Base-by-base conservation (phyloP, 2,329 filamentous ascomycete species). In the Cercospora beticola region DNA sequence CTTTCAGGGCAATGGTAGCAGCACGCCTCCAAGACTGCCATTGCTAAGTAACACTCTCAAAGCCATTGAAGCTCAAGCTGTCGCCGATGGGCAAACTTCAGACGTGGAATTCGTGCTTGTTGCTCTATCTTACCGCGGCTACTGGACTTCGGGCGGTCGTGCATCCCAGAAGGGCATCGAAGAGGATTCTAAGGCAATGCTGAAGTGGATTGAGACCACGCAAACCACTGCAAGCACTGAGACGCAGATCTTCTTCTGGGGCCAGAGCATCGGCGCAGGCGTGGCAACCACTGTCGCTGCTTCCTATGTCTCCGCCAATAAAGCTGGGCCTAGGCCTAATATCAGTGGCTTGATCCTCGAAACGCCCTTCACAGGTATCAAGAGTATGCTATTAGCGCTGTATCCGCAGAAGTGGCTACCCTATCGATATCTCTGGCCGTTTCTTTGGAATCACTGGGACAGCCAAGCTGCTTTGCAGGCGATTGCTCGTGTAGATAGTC, bases 341-440 rank as follows among this genome's bases (percentile, higher is more conserved):
- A 77, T 86, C 9, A 72, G 74, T 1, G 82, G 85, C 0, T 70
- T 94, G 62, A 82, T 94, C 10, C 83, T 94, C 1, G 92, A 94
- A 76, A 93, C 92, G 0, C 91, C 92, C 0, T 93, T 93, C 70
- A 86, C 89, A 0, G 91, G 88, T 54, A 86, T 92, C 65, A 84
- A 86, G 67, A 86, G 86, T 18, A 93, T 94, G 90, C 82, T 94
- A 5, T 81, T 86, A 52, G 88, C 87, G 1, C 78, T 94, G 2
- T 94, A 94, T 75, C 91, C 91, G 0, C 90, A 93, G 73, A 91
- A 87, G 73, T 94, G 91, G 90, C 81, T 94, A 6, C 92, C 92
- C 0, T 94, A 94, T 77, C 86, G 86, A 58, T 88, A 94, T 76
- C 83, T 94, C 0, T 88, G 88, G 83, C 90, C 89, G 0, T 93